Evolutionary conservation across 2,329 filamentous ascomycete species (phyloP).

Genomic region (Ophiocordyceps camponoti-leonardi): DNA sequence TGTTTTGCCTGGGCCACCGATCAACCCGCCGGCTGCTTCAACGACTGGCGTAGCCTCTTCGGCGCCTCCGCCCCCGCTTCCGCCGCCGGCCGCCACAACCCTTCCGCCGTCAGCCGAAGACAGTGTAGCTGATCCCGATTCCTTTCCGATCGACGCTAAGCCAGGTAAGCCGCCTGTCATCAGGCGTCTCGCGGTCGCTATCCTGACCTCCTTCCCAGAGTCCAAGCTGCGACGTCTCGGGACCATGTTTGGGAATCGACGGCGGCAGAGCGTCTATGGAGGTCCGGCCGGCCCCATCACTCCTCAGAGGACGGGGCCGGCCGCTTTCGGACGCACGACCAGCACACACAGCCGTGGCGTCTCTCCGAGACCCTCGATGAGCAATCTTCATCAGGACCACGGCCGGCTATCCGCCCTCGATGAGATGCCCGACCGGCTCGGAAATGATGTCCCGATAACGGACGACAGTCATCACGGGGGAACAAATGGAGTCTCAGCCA

Average conservation of each 20-base stretch:
- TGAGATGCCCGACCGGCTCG: conserved; percentile 30
- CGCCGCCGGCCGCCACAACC: not conserved
- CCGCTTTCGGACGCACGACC: conserved; percentile 43
- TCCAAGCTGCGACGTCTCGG: conserved; percentile 46
- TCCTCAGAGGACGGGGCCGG: conserved; percentile 26
- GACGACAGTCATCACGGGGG: conserved; percentile 19
- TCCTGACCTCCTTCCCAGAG: conserved; percentile 16
- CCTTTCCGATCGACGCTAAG: conserved; percentile 14
- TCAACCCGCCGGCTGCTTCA: not conserved
- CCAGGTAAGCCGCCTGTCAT: conserved; percentile 13
- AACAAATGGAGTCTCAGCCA: conserved; percentile 25
- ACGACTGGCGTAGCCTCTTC: not conserved
- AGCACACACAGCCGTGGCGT: conserved; percentile 42
- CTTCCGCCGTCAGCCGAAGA: conserved; percentile 6
- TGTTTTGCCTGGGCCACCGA: not conserved
- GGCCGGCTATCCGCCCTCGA: conserved; percentile 37
- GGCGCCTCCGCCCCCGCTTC: conserved; percentile 1
- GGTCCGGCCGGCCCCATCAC: conserved; percentile 39
- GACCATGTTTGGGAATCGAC: conserved; percentile 45
- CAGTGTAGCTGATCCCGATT: conserved; percentile 25
- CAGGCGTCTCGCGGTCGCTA: not conserved
- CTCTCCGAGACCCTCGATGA: conserved; percentile 41
- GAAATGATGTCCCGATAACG: conserved; percentile 9
- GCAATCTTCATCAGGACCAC: conserved; percentile 36
- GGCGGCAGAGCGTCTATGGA: conserved; percentile 49